These are phyloP conservation scores for Pichia exigua DNA, from an alignment of 805 yeast species.

Conservation along the genomic window DNA sequence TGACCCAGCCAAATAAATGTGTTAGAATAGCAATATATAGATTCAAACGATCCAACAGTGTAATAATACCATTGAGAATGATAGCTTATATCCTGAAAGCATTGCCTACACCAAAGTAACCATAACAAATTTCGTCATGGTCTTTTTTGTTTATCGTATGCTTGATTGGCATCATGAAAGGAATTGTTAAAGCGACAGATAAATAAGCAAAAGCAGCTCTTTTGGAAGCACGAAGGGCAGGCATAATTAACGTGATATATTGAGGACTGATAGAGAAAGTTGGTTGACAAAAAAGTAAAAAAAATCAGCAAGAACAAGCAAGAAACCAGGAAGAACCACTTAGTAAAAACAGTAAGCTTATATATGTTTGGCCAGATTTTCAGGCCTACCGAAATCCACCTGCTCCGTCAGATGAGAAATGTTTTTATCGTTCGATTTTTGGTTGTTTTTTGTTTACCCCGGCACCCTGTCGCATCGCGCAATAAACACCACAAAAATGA, in stretches of 20 bases:
- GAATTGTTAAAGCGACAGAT: conserved; percentile 28
- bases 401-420: too few species aligned
- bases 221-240: conserved; percentile 7
- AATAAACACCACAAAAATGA: too few species aligned
- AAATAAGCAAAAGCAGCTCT: conserved; percentile 25
- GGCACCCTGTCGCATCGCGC: not conserved
- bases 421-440: not conserved
- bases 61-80: not conserved
- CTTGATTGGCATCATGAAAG: conserved; percentile 29
- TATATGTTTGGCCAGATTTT: not conserved
- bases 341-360: not conserved
- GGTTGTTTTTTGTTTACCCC: not conserved
- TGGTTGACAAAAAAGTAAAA: not conserved
- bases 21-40: not conserved
- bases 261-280: too few species aligned
- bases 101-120: conserved; percentile 24
- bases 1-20: not conserved
- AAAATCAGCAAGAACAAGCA: not conserved
- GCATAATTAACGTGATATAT: not conserved
- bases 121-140: conserved; percentile 13
- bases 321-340: too few species aligned
- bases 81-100: conserved; percentile 25
- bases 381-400: too few species aligned
- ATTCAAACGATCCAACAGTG: not conserved
- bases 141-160: conserved; percentile 18